These are phyloP conservation scores for Paraleonurus japonicus DNA, from an alignment of 257 asterid genomes.

Conservation along the genomic window DNA sequence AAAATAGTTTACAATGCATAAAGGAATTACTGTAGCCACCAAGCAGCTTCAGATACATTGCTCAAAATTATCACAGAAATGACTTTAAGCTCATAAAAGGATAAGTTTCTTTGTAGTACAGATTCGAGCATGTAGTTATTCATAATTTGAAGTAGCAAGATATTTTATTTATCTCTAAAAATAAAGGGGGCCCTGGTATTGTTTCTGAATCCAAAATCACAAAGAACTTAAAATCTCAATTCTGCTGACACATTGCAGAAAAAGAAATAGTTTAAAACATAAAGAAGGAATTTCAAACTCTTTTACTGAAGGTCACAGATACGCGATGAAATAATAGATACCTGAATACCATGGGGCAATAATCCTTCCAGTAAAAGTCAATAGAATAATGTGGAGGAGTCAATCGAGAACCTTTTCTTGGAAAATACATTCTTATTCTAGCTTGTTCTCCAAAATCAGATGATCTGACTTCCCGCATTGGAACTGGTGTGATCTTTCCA, in stretches of 20 bases:
- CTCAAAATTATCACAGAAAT: background rate
- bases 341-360: conserved; percentile 99
- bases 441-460: conserved; percentile 91
- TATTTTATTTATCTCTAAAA: background rate
- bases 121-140: background rate
- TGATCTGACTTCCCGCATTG: conserved; percentile 83
- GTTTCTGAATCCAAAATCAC: background rate
- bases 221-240: conserved; percentile 1
- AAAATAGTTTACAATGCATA: background rate
- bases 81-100: background rate
- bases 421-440: conserved; percentile 88
- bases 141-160: background rate
- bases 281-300: background rate
- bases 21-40: background rate
- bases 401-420: conserved; percentile 77
- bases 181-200: background rate
- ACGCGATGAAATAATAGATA: conserved; percentile 29
- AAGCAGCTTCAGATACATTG: no score
- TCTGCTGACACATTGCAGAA: background rate
- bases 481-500: conserved; percentile 93
- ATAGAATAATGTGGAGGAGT: conserved; percentile 87
- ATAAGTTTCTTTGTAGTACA: background rate
- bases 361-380: conserved; percentile 93
- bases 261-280: background rate
- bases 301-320: conserved; percentile 7